These are phyloP conservation scores for Spirogloea muscicola DNA, from an alignment of 139 green algal genomes.

Conservation along the genomic window DNA sequence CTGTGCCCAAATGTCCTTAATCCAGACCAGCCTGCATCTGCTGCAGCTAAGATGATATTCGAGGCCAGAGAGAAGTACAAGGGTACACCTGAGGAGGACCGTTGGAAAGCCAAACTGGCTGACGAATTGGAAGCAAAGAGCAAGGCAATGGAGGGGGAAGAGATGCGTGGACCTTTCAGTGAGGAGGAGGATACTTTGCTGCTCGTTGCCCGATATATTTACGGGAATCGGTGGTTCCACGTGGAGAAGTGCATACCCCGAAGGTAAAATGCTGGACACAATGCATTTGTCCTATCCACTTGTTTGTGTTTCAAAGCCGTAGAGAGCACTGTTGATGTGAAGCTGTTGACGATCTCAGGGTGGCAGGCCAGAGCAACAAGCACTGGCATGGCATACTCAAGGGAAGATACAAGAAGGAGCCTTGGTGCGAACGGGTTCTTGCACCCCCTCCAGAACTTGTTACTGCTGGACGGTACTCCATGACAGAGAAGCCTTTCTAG, in stretches of 20 bases:
- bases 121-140: neutral
- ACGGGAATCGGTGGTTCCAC: slow-evolving; percentile 15
- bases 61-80: too few species aligned
- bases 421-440: slow-evolving; percentile 6
- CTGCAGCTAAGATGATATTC: too few species aligned
- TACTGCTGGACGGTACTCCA: slow-evolving; percentile 31
- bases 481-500: too few species aligned
- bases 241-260: slow-evolving; percentile 18
- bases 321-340: too few species aligned
- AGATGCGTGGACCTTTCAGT: slow-evolving; percentile 15
- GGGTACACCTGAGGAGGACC: neutral
- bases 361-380: slow-evolving; percentile 19
- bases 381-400: slow-evolving; percentile 28
- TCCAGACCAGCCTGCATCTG: too few species aligned
- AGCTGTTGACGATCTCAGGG: too few species aligned
- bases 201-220: slow-evolving; percentile 14
- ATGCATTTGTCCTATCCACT: too few species aligned
- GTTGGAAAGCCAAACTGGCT: neutral
- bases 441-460: slow-evolving; percentile 1
- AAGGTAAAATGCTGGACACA: too few species aligned
- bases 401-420: slow-evolving; percentile 4
- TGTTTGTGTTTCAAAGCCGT: too few species aligned
- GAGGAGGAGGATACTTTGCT: slow-evolving; percentile 29
- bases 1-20: too few species aligned
- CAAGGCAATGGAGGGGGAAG: neutral